Evolutionary conservation across 1,284 basidiomycete genomes (phyloP).

Genomic region (Dichomitus squalens): DNA sequence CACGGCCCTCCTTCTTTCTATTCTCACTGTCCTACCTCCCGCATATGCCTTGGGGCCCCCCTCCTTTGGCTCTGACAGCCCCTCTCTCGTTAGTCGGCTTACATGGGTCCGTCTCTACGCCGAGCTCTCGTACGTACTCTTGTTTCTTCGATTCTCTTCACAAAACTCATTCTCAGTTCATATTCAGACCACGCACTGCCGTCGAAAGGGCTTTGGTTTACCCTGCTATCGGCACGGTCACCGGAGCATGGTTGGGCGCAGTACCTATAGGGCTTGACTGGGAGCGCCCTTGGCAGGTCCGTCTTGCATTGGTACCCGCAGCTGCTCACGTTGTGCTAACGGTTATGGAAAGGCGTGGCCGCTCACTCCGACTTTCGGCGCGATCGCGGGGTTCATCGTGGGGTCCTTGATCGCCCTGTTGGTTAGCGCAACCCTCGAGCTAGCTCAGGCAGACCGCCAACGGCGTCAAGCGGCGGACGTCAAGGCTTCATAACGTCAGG

Average conservation of each 20-base stretch:
- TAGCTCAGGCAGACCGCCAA: conserved; percentile 41
- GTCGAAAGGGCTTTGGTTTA: conserved; percentile 82
- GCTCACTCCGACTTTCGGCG: conserved; percentile 71
- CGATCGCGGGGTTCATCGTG: conserved; percentile 67
- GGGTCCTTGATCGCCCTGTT: conserved; percentile 62
- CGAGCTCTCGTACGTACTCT: conserved; percentile 68
- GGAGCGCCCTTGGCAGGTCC: conserved; percentile 94
- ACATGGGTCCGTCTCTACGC: conserved; percentile 80
- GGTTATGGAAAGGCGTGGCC: conserved; percentile 66
- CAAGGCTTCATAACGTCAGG: conserved; percentile 10
- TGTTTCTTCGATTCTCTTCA: background rate
- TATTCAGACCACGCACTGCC: conserved; percentile 58
- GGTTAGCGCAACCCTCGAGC: conserved; percentile 45
- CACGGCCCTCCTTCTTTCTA: conserved; percentile 67
- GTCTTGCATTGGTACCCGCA: conserved; percentile 21
- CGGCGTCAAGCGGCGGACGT: background rate
- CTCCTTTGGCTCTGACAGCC: conserved; percentile 42
- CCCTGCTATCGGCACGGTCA: conserved; percentile 70
- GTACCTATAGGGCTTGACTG: conserved; percentile 90
- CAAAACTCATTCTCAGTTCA: background rate
- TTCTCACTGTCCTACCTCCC: conserved; percentile 70
- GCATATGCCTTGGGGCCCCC: conserved; percentile 75
- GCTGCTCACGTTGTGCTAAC: background rate
- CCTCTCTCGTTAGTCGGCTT: conserved; percentile 45
- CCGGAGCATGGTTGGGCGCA: conserved; percentile 80